These are phyloP conservation scores for Ascosphaera acerosa DNA, from an alignment of 2,329 filamentous ascomycete species.

Conservation along the genomic window DNA sequence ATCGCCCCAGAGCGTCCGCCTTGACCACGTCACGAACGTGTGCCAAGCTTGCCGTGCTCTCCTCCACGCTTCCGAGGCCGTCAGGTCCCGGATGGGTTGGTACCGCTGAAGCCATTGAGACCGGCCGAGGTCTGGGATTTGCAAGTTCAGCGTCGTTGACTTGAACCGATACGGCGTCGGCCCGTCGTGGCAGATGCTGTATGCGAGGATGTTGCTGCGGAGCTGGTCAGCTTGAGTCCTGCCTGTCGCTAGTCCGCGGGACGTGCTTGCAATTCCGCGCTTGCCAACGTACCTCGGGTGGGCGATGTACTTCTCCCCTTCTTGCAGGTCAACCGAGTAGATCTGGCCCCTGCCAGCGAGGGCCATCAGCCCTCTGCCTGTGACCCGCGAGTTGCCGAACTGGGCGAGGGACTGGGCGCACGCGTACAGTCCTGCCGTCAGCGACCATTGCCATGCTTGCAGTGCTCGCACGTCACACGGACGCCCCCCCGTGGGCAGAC, in stretches of 20 bases:
- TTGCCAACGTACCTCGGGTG: conserved; percentile 43
- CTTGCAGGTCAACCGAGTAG: conserved; percentile 56
- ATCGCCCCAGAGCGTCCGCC: conserved; percentile 81
- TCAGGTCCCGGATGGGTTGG: conserved; percentile 48
- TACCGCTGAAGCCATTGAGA: conserved; percentile 39
- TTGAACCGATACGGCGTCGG: conserved; percentile 75
- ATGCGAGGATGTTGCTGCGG: conserved; percentile 61
- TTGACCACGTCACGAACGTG: conserved; percentile 45
- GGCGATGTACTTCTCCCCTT: conserved; percentile 71
- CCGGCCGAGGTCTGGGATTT: conserved; percentile 45
- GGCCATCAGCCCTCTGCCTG: conserved; percentile 65
- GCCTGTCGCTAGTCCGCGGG: too few species aligned
- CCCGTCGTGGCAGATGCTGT: conserved; percentile 46
- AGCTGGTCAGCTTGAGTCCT: not conserved
- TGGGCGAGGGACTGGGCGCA: conserved; percentile 54
- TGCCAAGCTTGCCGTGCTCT: conserved; percentile 38
- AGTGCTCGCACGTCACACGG: too few species aligned
- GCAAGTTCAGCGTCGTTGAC: conserved; percentile 46
- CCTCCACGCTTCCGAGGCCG: conserved; percentile 48
- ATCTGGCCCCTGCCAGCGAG: conserved; percentile 70
- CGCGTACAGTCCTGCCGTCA: too few species aligned
- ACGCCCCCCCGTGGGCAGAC: too few species aligned
- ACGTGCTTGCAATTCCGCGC: too few species aligned
- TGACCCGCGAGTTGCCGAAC: conserved; percentile 78
- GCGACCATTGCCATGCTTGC: too few species aligned